Evolutionary conservation across 202 grass and related monocot species (phyloP).

Genomic region (Zizania palustris): DNA sequence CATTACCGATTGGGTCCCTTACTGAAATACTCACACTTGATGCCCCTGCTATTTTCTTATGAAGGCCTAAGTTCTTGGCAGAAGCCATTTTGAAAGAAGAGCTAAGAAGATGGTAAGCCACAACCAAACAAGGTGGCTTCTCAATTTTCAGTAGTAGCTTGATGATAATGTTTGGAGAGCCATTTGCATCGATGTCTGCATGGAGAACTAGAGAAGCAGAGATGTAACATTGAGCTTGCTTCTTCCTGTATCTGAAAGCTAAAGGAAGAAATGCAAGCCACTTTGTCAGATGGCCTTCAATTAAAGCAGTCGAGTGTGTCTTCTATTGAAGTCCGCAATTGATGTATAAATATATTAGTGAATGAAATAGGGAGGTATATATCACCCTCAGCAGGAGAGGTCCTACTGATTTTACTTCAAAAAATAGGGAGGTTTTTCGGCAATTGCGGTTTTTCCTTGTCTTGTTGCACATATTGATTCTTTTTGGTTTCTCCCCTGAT

Average conservation of each 20-base stretch:
- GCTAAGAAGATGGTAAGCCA: conserved; percentile 61
- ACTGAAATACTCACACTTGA: conserved; percentile 33
- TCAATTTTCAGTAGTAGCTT: conserved; percentile 37
- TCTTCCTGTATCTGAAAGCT: conserved; percentile 38
- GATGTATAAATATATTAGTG: conserved; percentile 25
- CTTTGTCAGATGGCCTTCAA: conserved; percentile 19
- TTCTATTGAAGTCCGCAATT: conserved; percentile 17
- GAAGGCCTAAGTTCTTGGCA: conserved; percentile 60
- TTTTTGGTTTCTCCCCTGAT: conserved; percentile 41
- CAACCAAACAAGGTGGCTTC: conserved; percentile 27
- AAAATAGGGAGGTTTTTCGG: conserved; percentile 3
- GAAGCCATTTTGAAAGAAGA: conserved; percentile 51
- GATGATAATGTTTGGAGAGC: conserved; percentile 35
- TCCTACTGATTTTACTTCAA: too few relatives aligned
- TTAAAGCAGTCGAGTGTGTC: conserved; percentile 11
- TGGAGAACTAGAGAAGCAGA: conserved; percentile 32
- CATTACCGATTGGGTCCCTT: conserved; percentile 11
- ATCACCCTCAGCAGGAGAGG: too few relatives aligned
- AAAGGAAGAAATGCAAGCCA: conserved; percentile 29
- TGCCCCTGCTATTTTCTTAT: conserved; percentile 38
- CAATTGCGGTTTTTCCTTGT: conserved; percentile 45
- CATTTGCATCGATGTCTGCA: conserved; percentile 21
- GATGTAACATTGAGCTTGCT: conserved; percentile 27
- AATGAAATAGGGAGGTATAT: conserved; percentile 34
- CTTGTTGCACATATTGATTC: conserved; percentile 64